These are phyloP conservation scores for Neocucurbitaria cava DNA, from an alignment of 2,329 filamentous ascomycete species.

Conservation along the genomic window DNA sequence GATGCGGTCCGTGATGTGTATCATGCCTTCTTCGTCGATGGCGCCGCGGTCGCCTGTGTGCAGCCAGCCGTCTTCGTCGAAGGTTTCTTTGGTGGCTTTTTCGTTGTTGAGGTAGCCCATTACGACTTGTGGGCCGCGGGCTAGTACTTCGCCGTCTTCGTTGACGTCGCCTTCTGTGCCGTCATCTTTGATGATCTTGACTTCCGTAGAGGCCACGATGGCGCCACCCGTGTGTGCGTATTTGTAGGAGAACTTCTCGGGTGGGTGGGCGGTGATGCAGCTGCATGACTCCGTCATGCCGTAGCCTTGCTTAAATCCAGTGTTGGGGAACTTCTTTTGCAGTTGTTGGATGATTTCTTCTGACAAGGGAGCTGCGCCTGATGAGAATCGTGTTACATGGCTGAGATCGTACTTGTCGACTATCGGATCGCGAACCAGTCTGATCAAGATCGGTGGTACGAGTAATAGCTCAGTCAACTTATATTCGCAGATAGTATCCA, in stretches of 20 bases:
- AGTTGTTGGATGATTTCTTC: constrained; percentile 65
- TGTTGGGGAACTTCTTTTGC: constrained; percentile 63
- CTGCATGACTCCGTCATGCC: constrained; percentile 72
- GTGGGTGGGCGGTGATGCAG: constrained; percentile 68
- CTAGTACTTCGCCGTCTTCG: constrained; percentile 61
- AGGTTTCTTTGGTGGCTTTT: constrained; percentile 54
- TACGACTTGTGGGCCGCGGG: constrained; percentile 56
- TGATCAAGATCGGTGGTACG: constrained; percentile 67
- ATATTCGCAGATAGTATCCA: constrained; percentile 56
- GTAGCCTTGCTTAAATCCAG: constrained; percentile 70
- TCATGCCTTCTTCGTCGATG: constrained; percentile 62
- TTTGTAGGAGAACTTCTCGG: constrained; percentile 62
- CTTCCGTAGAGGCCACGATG: constrained; percentile 64
- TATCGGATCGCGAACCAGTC: constrained; percentile 64
- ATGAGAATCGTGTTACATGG: constrained; percentile 63
- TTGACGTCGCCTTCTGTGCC: constrained; percentile 61
- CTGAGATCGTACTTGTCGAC: constrained; percentile 64
- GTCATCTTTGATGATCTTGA: constrained; percentile 65
- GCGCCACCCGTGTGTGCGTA: constrained; percentile 65
- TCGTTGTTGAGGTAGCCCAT: constrained; percentile 60
- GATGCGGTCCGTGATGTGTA: constrained; percentile 67
- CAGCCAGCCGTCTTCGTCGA: constrained; percentile 58
- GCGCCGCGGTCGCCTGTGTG: constrained; percentile 66
- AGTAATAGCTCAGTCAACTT: constrained; percentile 58
- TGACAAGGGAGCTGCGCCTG: constrained; percentile 66